These are phyloP conservation scores for Chalciporus sp. DNA, from an alignment of 1,284 basidiomycete genomes.

Conservation along the genomic window DNA sequence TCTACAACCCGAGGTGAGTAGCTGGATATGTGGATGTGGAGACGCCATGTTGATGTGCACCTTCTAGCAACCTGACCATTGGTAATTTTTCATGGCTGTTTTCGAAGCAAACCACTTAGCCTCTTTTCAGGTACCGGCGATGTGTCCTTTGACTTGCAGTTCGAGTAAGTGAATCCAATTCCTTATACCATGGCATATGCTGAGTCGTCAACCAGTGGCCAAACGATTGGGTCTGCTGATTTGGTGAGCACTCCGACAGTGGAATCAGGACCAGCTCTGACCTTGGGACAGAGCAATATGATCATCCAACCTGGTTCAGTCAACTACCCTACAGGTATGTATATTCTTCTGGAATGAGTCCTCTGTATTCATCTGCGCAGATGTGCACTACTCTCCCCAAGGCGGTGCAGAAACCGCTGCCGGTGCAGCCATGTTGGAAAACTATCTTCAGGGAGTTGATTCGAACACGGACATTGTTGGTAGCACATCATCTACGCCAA, in stretches of 20 bases:
- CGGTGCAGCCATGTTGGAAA: constrained; percentile 65
- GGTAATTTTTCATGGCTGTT: constrained; percentile 35
- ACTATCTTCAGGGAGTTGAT: constrained; percentile 70
- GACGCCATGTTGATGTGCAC: constrained; percentile 1
- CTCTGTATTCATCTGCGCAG: constrained; percentile 27
- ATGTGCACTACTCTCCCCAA: constrained; percentile 68
- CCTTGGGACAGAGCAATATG: constrained; percentile 46
- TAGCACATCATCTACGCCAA: constrained; percentile 58
- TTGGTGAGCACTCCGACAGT: constrained; percentile 43
- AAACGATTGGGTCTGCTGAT: constrained; percentile 62
- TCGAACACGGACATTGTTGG: constrained; percentile 64
- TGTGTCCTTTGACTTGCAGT: constrained; percentile 63
- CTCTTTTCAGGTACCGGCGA: constrained; percentile 54
- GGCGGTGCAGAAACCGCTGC: constrained; percentile 52
- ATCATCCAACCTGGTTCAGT: constrained; percentile 57
- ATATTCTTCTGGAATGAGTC: neutral
- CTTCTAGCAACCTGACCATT: constrained; percentile 68
- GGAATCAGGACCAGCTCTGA: constrained; percentile 15
- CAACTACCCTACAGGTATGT: constrained; percentile 54
- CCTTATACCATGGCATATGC: neutral
- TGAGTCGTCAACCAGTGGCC: constrained; percentile 37
- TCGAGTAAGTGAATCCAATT: constrained; percentile 45
- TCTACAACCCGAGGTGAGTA: constrained; percentile 64
- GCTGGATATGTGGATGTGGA: neutral
- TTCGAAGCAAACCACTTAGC: constrained; percentile 5